Percentiles rank a stretch among this genome's conserved stretches.
These are phyloP conservation scores for Epichloe sp. DNA, from an alignment of 2,329 filamentous ascomycete genomes.

Conservation along the genomic window DNA sequence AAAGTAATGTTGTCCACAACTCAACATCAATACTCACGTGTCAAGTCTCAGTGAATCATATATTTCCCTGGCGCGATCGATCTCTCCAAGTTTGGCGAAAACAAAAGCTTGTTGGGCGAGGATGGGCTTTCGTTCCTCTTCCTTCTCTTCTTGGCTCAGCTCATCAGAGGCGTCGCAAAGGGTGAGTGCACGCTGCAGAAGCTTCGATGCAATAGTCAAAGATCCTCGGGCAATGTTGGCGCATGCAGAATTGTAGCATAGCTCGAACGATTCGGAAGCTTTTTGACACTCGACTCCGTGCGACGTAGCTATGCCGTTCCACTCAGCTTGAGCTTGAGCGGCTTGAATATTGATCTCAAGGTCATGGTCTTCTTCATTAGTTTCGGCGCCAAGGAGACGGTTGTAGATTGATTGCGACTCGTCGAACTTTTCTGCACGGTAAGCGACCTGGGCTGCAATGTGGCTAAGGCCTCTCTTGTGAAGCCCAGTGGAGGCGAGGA, in stretches of 20 bases:
- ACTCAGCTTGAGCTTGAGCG: slow-evolving; percentile 58
- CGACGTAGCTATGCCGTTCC: slow-evolving; percentile 38
- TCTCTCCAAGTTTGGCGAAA: slow-evolving; percentile 50
- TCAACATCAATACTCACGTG: slow-evolving; percentile 34
- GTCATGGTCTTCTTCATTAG: slow-evolving; percentile 56
- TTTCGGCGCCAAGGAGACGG: slow-evolving; percentile 34
- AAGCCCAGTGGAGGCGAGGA: slow-evolving; percentile 22
- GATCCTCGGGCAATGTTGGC: slow-evolving; percentile 57
- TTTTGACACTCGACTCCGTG: slow-evolving; percentile 35
- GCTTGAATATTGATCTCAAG: slow-evolving; percentile 65
- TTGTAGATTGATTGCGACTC: slow-evolving; percentile 52
- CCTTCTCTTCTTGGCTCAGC: slow-evolving; percentile 59
- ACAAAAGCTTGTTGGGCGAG: slow-evolving; percentile 65
- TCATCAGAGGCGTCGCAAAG: slow-evolving; percentile 65
- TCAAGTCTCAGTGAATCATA: slow-evolving; percentile 47
- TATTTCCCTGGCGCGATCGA: slow-evolving; percentile 50
- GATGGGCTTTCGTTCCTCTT: slow-evolving; percentile 61
- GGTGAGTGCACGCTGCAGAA: slow-evolving; percentile 56
- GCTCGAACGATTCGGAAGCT: slow-evolving; percentile 65
- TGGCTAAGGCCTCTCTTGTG: slow-evolving; percentile 31
- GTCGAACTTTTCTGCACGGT: slow-evolving; percentile 61
- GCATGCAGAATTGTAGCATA: slow-evolving; percentile 70
- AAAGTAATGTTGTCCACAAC: not conserved
- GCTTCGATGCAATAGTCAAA: slow-evolving; percentile 46
- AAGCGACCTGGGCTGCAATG: slow-evolving; percentile 54